Conservation (phyloP, 2,329 filamentous ascomycete species). For the Phialophora macrospora region DNA sequence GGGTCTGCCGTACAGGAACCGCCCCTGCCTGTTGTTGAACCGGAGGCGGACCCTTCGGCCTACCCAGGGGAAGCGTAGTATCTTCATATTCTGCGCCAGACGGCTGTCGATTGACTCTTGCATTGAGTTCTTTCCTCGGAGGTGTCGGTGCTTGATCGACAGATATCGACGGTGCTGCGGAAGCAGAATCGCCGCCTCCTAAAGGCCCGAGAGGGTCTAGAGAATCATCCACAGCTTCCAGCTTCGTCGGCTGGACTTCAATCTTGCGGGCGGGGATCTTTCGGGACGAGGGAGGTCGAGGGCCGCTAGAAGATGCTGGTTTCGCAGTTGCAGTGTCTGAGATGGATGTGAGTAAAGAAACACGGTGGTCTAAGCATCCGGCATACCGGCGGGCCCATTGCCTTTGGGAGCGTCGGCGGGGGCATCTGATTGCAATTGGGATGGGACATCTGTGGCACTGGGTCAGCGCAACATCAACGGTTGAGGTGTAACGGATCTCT, state of each 20-base stretch:
- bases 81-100: conserved; percentile 70
- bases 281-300: conserved; percentile 55
- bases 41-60: conserved; percentile 66
- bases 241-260: conserved; percentile 63
- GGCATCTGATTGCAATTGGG: conserved; percentile 44
- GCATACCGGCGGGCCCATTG: conserved; percentile 31
- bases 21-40: conserved; percentile 57
- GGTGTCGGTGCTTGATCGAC: conserved; percentile 62
- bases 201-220: conserved; percentile 67
- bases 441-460: conserved; percentile 51
- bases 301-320: conserved; percentile 47
- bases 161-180: conserved; percentile 43
- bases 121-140: conserved; percentile 62
- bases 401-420: conserved; percentile 42
- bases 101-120: conserved; percentile 41
- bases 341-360: conserved; percentile 26
- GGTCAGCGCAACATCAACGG: conserved; percentile 34
- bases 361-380: neutral
- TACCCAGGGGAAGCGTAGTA: conserved; percentile 63
- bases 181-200: conserved; percentile 46
- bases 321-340: conserved; percentile 37
- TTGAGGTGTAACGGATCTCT: conserved; percentile 40
- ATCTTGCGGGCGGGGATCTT: conserved; percentile 62
- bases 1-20: conserved; percentile 57
- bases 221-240: conserved; percentile 67